Percentiles rank a stretch among this genome's conserved stretches.
Conservation (phyloP, 148 eudicot species). For the Rhododendron griersonianum region DNA sequence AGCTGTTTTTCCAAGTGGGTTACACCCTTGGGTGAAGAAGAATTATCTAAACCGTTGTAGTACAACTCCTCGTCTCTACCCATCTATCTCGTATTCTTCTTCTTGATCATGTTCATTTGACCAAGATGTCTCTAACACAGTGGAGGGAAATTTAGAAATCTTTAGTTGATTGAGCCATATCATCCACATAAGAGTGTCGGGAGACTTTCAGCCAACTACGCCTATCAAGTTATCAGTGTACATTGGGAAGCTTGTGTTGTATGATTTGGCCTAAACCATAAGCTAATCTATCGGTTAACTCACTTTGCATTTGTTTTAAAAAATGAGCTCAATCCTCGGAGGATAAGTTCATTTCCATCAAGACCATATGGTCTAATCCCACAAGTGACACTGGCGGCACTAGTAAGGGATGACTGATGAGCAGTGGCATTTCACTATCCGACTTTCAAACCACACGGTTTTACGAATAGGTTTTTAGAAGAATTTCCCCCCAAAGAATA, state of each 20-base stretch:
- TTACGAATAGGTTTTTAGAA: neutral
- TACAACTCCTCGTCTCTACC: neutral
- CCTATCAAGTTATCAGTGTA: neutral
- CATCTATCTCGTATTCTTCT: neutral
- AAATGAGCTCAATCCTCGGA: neutral
- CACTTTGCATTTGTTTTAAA: neutral
- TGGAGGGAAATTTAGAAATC: neutral
- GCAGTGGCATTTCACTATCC: neutral
- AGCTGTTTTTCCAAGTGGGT: neutral
- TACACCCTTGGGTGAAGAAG: neutral
- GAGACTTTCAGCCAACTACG: neutral
- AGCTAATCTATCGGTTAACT: neutral
- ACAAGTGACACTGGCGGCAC: neutral
- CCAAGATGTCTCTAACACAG: neutral
- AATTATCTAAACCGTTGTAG: neutral
- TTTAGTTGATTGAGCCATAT: neutral
- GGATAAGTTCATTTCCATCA: neutral
- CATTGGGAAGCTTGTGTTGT: neutral
- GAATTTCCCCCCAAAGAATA: neutral
- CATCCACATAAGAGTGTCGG: neutral
- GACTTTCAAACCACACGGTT: neutral
- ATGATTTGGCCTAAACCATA: neutral
- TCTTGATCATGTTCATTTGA: neutral
- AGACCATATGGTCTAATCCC: neutral
- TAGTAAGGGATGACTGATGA: neutral